phyloP scores from a whole-genome alignment of 2,329 filamentous ascomycete genomes.

The Aspergillus tanneri region DNA sequence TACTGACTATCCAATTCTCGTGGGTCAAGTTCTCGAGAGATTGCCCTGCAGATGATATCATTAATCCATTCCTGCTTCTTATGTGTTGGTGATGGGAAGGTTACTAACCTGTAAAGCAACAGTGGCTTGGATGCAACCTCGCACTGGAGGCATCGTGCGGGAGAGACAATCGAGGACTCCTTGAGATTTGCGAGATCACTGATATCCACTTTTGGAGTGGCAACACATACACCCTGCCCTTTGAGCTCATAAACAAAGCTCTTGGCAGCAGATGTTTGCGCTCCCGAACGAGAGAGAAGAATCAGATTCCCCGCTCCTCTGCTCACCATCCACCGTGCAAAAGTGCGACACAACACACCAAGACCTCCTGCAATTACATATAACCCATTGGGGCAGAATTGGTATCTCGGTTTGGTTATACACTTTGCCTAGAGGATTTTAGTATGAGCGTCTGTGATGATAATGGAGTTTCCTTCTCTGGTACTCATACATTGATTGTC shows the following conservation, averaged over 20 bases:
- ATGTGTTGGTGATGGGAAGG: not conserved
- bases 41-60: not conserved
- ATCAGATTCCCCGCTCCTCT: constrained; percentile 36
- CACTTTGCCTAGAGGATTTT: not conserved
- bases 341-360: constrained; percentile 28
- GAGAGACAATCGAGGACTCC: not conserved
- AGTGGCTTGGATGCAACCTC: constrained; percentile 6
- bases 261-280: not conserved
- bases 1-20: constrained; percentile 2
- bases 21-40: constrained; percentile 2
- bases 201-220: not conserved
- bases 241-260: constrained; percentile 6
- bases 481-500: not conserved
- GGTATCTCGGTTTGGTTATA: not conserved
- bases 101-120: not conserved
- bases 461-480: not conserved
- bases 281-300: constrained; percentile 22
- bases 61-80: not conserved
- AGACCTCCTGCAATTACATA: constrained; percentile 5
- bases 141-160: constrained; percentile 4
- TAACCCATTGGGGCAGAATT: not conserved
- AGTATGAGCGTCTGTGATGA: not conserved
- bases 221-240: not conserved
- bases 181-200: not conserved
- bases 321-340: constrained; percentile 34